Conservation (phyloP, 306 rosid species). For the Lablab purpureus region DNA sequence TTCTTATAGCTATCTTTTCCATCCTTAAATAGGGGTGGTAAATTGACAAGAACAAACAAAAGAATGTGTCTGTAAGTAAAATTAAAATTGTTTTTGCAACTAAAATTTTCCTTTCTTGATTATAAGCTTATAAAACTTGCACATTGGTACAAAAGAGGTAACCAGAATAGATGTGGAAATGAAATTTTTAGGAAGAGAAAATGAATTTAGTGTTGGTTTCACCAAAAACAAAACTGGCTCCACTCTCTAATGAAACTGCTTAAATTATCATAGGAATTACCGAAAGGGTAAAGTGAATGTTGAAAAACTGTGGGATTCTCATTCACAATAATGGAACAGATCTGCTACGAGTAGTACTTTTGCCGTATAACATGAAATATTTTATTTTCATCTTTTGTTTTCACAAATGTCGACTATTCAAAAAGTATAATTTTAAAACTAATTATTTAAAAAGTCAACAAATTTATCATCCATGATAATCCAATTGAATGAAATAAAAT, state of each 20-base stretch:
- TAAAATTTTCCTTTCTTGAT: neutral
- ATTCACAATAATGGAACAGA: conserved; percentile 3
- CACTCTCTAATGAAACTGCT: neutral
- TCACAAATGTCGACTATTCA: no score
- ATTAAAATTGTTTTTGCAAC: neutral
- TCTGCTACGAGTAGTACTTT: neutral
- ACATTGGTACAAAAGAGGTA: neutral
- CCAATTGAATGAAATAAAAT: neutral
- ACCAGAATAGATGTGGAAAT: neutral
- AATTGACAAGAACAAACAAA: neutral
- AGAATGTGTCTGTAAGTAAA: neutral
- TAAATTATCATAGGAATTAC: no score
- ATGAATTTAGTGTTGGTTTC: neutral
- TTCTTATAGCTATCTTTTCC: conserved; percentile 65
- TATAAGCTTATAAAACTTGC: neutral
- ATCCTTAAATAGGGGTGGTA: conserved; percentile 54
- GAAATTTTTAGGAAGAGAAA: neutral
- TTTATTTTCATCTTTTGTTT: neutral
- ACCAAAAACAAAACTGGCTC: neutral
- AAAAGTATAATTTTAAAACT: neutral
- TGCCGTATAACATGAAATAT: neutral
- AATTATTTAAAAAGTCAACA: no score
- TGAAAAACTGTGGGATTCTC: neutral
- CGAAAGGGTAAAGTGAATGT: neutral
- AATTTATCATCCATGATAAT: neutral